Conservation (phyloP, 2,329 filamentous ascomycete genomes). For the Apiospora hydei region DNA sequence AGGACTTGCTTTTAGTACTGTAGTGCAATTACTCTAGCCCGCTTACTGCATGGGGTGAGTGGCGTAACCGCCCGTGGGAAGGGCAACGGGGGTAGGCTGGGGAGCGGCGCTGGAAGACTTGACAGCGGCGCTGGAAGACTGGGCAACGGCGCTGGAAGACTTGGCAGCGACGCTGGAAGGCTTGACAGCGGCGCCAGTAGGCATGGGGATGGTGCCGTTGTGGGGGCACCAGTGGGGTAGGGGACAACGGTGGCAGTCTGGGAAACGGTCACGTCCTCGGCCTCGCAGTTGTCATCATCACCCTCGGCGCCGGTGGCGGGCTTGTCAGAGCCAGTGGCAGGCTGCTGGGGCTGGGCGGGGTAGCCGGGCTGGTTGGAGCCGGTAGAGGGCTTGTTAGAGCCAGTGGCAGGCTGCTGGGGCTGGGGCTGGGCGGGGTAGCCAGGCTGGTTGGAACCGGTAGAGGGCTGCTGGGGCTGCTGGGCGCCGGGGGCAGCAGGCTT, state of each 20-base stretch:
- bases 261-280: constrained; percentile 20
- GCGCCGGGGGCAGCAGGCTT: constrained; percentile 13
- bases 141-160: too few relatives aligned
- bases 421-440: neutral
- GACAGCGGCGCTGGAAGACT: too few relatives aligned
- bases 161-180: neutral
- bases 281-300: constrained; percentile 22
- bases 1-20: neutral
- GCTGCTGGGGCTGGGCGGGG: neutral
- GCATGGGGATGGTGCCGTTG: constrained; percentile 28
- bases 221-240: constrained; percentile 2
- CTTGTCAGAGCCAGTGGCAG: constrained; percentile 14
- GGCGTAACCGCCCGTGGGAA: neutral
- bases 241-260: constrained; percentile 21
- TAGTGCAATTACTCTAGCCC: too few relatives aligned
- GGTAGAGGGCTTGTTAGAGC: constrained; percentile 16
- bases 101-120: too few relatives aligned
- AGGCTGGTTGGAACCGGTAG: constrained; percentile 23
- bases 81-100: too few relatives aligned
- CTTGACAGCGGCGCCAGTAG: constrained; percentile 32
- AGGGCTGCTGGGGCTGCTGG: neutral
- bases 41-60: neutral
- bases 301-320: constrained; percentile 6
- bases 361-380: constrained; percentile 23
- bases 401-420: constrained; percentile 10